Conservation (phyloP, 495 filamentous ascomycete species). For the Penicillium subrubescens region DNA sequence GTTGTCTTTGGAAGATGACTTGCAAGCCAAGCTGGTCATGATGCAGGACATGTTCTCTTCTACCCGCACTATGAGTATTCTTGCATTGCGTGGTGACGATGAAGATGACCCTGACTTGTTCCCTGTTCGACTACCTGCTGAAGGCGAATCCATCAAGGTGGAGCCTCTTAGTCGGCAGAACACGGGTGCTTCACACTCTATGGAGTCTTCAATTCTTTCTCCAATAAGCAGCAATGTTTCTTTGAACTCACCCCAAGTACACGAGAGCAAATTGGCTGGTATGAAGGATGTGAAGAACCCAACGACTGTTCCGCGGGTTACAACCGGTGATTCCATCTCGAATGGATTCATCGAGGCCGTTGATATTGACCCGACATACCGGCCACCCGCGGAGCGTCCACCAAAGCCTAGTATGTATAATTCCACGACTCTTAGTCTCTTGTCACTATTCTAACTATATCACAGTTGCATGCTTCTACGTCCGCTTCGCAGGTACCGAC, state of each 20-base stretch:
- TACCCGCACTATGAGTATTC: slow-evolving; percentile 78
- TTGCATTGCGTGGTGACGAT: slow-evolving; percentile 82
- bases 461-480: slow-evolving; percentile 84
- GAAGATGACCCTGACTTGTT: slow-evolving; percentile 86
- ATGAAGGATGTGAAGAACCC: slow-evolving; percentile 30
- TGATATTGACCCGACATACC: slow-evolving; percentile 83
- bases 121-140: slow-evolving; percentile 76
- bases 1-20: slow-evolving; percentile 78
- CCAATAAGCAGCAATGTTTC: slow-evolving; percentile 58
- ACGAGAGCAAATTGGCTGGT: slow-evolving; percentile 15
- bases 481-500: slow-evolving; percentile 60
- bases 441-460: slow-evolving; percentile 13
- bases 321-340: slow-evolving; percentile 43
- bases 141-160: slow-evolving; percentile 61
- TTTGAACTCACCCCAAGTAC: slow-evolving; percentile 45
- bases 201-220: slow-evolving; percentile 58
- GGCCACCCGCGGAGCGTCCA: slow-evolving; percentile 71
- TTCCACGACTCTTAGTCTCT: background rate
- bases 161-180: slow-evolving; percentile 55
- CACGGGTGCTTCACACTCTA: slow-evolving; percentile 59
- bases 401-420: slow-evolving; percentile 64
- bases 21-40: slow-evolving; percentile 78
- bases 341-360: slow-evolving; percentile 89
- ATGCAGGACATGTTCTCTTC: slow-evolving; percentile 97
- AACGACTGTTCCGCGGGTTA: slow-evolving; percentile 48